Evolutionary conservation across 2,329 filamentous ascomycete genomes (phyloP), one percentile per base, ranked within the genome.

Genomic region (Lithohypha guttulata): DNA sequence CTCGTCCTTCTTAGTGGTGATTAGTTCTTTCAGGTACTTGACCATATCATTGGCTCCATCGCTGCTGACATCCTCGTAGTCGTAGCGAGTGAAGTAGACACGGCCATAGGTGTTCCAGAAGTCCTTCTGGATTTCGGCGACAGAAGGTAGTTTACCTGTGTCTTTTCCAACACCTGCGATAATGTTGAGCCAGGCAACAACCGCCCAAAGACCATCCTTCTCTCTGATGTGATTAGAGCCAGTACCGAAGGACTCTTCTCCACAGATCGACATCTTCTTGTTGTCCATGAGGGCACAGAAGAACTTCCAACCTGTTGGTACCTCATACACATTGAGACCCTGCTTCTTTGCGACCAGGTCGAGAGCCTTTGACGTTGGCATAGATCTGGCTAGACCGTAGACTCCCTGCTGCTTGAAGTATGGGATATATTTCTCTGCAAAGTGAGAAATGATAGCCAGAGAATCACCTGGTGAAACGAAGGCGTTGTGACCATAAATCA

Each of bases 331-430:
- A 66, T 84, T 70, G 28, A 98, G 74, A 23, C 83, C 83, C 68
- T 95, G 89, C 56, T 85, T 86, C 74, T 94, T 84, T 52, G 91
- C 91, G 27, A 98, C 91, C 11, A 93, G 79, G 60, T 98, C 91
- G 38, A 98, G 84, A 15, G 91, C 91, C 28, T 85, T 86, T 9
- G 85, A 93, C 4, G 91, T 98, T 42, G 91, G 91, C 91, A 98
- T 98, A 61, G 84, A 93, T 51, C 91, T 84, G 33, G 91, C 91
- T 42, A 98, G 77, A 44, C 91, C 91, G 58, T 87, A 91, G 46
- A 98, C 86, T 44, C 91, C 89, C 61, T 96, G 83, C 69, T 91
- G 87, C 73, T 89, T 81, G 77, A 98, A 98, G 70, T 94, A 98
- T 43, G 91, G 91, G 55, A 98, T 98, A 44, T 94, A 77, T 54